Base-by-base conservation (phyloP, 805 yeast species). In the Hanseniaspora lindneri region DNA sequence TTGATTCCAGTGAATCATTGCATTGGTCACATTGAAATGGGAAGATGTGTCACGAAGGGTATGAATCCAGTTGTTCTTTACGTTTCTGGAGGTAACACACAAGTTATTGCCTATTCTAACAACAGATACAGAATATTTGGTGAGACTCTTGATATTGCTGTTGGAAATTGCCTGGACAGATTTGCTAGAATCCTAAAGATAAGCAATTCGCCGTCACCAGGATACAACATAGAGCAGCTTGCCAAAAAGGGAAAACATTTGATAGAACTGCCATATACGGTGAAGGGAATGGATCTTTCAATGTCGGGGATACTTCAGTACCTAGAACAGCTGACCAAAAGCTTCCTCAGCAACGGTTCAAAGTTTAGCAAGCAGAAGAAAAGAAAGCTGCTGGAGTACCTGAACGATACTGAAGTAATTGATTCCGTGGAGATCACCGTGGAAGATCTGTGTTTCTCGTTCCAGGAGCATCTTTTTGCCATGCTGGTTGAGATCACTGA, bases 21-120 rank as follows among this genome's bases (percentile, higher is more conserved):
- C 65, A 77, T 92, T 32, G 99, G 98, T 1, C 99, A 92, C 64
- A 92, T 92, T 53, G 99, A 92, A 62, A 92, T 92, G 99, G 99
- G 99, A 11, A 70, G 99, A 52, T 97, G 89, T 60, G 89, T 92
- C 60, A 92, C 99, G 0, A 94, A 92, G n/a, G 97, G 97, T 0
- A 73, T 71, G n/a, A 89, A 92, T 59, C 99, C 98, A 0, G 97
- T 92, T 42, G 98, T 92, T 9, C 69, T 92, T 46, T 92, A 92
- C 59, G 99, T 92, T 10, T 84, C 95, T 63, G 99, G 99, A 14
- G 99, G 99, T 46, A 92, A 92, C 63, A 92, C 99, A 1, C 99
- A 92, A 63, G 94, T 92, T 19, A 92, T 92, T 62, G 98, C 98
- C 1, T 92, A 92, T 63, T 83, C 95, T 3, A 83, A 82, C 56